Evolutionary conservation across 495 filamentous ascomycete genomes (phyloP), one percentile per base, ranked within the genome.

Genomic region (Cercophora scortea): DNA sequence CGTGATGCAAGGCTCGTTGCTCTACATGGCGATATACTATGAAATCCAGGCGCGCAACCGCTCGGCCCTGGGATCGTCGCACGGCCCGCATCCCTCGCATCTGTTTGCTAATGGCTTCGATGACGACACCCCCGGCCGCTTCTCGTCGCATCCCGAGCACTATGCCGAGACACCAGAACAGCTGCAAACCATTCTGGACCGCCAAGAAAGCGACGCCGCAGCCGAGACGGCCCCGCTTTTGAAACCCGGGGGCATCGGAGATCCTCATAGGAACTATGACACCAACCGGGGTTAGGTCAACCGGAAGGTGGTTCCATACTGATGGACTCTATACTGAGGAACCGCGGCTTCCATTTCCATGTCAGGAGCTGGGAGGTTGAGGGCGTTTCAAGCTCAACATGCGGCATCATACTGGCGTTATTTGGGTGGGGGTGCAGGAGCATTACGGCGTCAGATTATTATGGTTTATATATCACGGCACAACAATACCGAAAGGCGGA

Each of bases 21-120:
- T 98, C 47, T 74, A 60, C 17, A 83, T 98, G 85, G 87, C 81
- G 18, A 82, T 96, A 42, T 79, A 77, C 52, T 98, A 89, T 63
- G 87, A 94, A 63, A 66, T 68, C 8, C 58, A 58, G 36, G 51
- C 56, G 4, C 56, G 51, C 41, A 55, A 55, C 39, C 25, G 15
- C 38, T 35, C 16, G 33, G 39, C 16, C 36, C 32, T 51, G 32
- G 60, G 45, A 35, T 54, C 53, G 18, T 57, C 50, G 34, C 47
- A 50, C 54, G 43, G 32, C 25, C 36, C 38, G 39, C 55, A 41
- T 32, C 50, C 47, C 16, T 51, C 58, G 45, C 57, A 64, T 57
- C 40, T 57, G 35, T 55, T 64, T 50, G 58, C 56, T 55, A 61
- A 67, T 25, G 61, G 61, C 49, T 65, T 60, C 42, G 63, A 67